Evolutionary conservation across 31 red algal genomes (phyloP), one percentile per base, ranked within the genome.

Genomic region (Asparagopsis taxiformis): DNA sequence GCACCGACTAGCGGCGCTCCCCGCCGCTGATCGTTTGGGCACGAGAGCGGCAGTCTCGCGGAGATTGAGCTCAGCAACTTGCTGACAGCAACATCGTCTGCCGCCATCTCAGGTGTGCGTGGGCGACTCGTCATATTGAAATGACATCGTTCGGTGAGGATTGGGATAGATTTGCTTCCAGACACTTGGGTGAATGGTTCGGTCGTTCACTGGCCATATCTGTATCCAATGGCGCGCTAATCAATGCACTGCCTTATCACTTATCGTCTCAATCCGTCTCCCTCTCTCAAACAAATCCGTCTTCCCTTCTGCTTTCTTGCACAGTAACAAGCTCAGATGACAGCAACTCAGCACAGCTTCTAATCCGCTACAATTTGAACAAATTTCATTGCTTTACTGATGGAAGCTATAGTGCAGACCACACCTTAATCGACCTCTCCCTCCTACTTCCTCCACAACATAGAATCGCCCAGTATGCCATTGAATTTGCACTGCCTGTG

Each of bases 161-260:
- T 62, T 62, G 58, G 58, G 29, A 62, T 28, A 22, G 58, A 5
- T 62, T 30, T 30, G 23, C 58, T 32, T 62, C 58, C 8, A 19
- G 58, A 30, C 58, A 62, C 58, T 30, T 62, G 58, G 58, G 58
- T 32, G 58, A 62, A 30, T 62, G 58, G 58, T 28, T 30, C 0
- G 58, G 58, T 17, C 58, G 58, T 62, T 62, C 58, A 3, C 58
- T 62, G 20, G 58, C 58, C 3, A 17, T 62, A 16, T 62, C 20
- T 4, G 24, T 28, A 3, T 32, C 58, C 5, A 28, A 62, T 62
- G 58, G 58, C 19, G 25, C 29, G 20, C n/a, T 62, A n/a, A 26
- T 62, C 5, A 32, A 3, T 3, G 58, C 58, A n/a, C 4, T 28
- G n/a, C n/a, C 26, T 28, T 62, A 62, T 32, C 58, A 28, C n/a